Conservation (phyloP, 1,284 basidiomycete species). For the Calocybe gambosa region DNA sequence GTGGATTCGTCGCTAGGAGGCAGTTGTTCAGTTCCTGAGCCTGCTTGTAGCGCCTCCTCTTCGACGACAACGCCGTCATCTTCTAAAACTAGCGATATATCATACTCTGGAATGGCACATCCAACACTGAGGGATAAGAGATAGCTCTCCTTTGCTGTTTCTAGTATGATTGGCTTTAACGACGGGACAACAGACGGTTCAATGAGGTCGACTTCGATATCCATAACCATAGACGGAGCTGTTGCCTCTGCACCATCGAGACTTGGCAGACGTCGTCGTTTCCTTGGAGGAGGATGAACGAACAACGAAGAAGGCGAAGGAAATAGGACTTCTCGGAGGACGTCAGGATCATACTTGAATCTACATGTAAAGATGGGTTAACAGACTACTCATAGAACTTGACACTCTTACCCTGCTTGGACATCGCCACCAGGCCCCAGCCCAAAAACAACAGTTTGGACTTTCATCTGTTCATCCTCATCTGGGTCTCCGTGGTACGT, state of each 20-base stretch:
- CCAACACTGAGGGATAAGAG: slow-evolving; percentile 27
- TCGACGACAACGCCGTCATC: slow-evolving; percentile 24
- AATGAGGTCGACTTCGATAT: not conserved
- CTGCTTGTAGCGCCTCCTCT: slow-evolving; percentile 1
- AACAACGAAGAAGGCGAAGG: slow-evolving; percentile 18
- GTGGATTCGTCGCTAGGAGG: too few relatives aligned
- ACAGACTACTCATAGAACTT: slow-evolving; percentile 3
- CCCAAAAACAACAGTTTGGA: slow-evolving; percentile 40
- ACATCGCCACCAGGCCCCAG: slow-evolving; percentile 35
- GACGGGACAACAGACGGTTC: not conserved
- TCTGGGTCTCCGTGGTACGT: slow-evolving; percentile 17
- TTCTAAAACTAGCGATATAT: slow-evolving; percentile 31
- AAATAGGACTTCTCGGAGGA: slow-evolving; percentile 43
- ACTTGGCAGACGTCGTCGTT: slow-evolving; percentile 23
- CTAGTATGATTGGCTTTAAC: slow-evolving; percentile 27
- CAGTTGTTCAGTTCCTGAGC: too few relatives aligned
- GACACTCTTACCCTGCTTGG: slow-evolving; percentile 34
- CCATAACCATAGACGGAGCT: slow-evolving; percentile 10
- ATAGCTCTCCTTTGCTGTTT: slow-evolving; percentile 32
- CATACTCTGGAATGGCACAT: slow-evolving; percentile 19
- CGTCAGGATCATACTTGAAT: slow-evolving; percentile 52
- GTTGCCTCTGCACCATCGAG: slow-evolving; percentile 9
- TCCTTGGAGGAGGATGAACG: slow-evolving; percentile 22
- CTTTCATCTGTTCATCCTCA: slow-evolving; percentile 31
- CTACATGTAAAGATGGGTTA: slow-evolving; percentile 26